A percentile compares a stretch with the other conserved stretches of the same genome.
Conservation (phyloP, 2,329 filamentous ascomycete genomes). For the Pezicula neosporulosa region DNA sequence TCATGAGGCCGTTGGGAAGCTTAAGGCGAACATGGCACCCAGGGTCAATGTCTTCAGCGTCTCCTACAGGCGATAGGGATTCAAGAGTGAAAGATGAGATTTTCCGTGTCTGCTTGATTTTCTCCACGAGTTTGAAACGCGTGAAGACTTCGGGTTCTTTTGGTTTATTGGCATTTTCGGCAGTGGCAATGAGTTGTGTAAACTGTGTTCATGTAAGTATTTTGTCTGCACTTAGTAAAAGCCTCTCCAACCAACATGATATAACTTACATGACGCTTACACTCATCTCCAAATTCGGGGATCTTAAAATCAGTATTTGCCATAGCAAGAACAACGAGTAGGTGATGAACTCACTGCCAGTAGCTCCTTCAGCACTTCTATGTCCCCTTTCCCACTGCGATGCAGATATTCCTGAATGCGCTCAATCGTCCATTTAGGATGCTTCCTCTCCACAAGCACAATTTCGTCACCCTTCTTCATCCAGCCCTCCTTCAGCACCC, state of each 20-base stretch:
- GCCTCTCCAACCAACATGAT: no score
- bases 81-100: slow-evolving; percentile 52
- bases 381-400: slow-evolving; percentile 43
- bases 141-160: slow-evolving; percentile 30
- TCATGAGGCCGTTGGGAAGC: slow-evolving; percentile 51
- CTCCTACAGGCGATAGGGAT: slow-evolving; percentile 32
- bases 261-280: slow-evolving; percentile 36
- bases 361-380: slow-evolving; percentile 49
- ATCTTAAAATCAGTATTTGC: no score
- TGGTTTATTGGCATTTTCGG: slow-evolving; percentile 22
- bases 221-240: slow-evolving; percentile 28
- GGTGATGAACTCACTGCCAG: slow-evolving; percentile 12
- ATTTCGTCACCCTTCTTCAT: slow-evolving; percentile 56
- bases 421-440: slow-evolving; percentile 61
- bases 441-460: slow-evolving; percentile 47
- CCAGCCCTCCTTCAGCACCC: slow-evolving; percentile 51
- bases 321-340: no score
- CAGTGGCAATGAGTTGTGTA: slow-evolving; percentile 45
- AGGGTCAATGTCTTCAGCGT: slow-evolving; percentile 32
- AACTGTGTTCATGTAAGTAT: slow-evolving; percentile 40
- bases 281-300: slow-evolving; percentile 31
- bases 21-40: slow-evolving; percentile 56
- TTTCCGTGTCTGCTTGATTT: slow-evolving; percentile 45
- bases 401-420: slow-evolving; percentile 61
- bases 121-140: slow-evolving; percentile 40